Evolutionary conservation across 176 grass and related monocot species (phyloP), one percentile per base, ranked within the genome.

Genomic region (Eragrostis nindensis): DNA sequence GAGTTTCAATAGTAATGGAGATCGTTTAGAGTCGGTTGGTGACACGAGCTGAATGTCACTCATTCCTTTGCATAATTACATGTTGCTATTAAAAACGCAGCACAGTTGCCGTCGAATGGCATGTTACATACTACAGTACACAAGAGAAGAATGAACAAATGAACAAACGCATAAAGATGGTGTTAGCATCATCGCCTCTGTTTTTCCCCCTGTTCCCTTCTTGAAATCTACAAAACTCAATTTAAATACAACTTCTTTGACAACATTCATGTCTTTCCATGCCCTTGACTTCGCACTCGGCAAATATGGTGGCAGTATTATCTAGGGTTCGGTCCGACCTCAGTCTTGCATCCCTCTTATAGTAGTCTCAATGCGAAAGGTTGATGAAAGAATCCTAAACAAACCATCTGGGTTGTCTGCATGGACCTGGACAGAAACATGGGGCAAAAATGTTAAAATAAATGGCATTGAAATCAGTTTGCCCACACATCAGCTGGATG

Each of bases 331-430:
- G 32, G 32, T 36, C n/a, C n/a, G n/a, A 36, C 32, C 32, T 36
- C 32, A 36, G 32, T 36, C 74, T 52, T 82, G 90, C 44, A 87
- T 83, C 62, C 85, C 87, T 85, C 90, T 86, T 86, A 97, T 70
- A 38, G 87, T 90, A 21, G 92, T 90, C 81, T 94, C 90, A 0
- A 86, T 73, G 42, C 90, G 82, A 38, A 98, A 98, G 61, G 95
- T 94, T 29, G 95, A 94, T 1, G 92, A 94, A 47, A 98, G 92
- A 45, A 98, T 98, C 80, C 86, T 89, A 59, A 98, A 98, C 29
- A 98, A 86, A 13, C 95, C 95, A 36, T 98, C 92, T 8, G 95
- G 92, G 65, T 98, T 98, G 25, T 98, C 95, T 38, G 92, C 88
- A 71, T 94, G 95, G 80, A 98, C 95, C 95, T 98, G 95, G 71